Evolutionary conservation across 768 basidiomycete genomes (phyloP).

Genomic region (Boletus coccyginus): DNA sequence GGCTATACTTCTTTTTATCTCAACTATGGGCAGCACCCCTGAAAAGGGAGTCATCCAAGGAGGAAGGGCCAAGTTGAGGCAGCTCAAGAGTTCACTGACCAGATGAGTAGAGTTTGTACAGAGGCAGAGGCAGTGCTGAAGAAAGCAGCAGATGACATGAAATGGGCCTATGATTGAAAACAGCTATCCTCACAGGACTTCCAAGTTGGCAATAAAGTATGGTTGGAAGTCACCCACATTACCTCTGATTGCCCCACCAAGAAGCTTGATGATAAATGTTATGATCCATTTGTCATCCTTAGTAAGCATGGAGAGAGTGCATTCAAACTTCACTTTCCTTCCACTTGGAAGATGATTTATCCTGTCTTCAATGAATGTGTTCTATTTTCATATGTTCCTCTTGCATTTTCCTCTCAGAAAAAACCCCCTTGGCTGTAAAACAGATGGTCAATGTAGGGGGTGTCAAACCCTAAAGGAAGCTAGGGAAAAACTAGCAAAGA

Average conservation of each 20-base stretch:
- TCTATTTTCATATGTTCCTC: background rate
- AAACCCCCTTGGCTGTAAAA: too few species aligned
- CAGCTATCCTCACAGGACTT: background rate
- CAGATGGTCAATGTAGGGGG: too few species aligned
- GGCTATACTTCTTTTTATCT: conserved; percentile 21
- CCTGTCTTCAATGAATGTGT: conserved; percentile 5
- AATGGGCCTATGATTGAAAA: conserved; percentile 15
- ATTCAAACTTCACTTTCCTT: conserved; percentile 13
- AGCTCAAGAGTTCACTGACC: conserved; percentile 4
- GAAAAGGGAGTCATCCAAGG: conserved; percentile 1
- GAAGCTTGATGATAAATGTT: conserved; percentile 10
- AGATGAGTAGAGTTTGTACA: background rate
- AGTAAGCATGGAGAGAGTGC: conserved; percentile 19
- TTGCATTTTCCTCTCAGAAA: background rate
- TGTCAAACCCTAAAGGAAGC: too few species aligned
- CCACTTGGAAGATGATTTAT: conserved; percentile 24
- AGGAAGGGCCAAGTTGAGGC: conserved; percentile 2
- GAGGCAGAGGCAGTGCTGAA: conserved; percentile 7
- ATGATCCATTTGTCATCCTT: conserved; percentile 27
- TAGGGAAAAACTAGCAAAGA: too few species aligned
- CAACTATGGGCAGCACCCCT: conserved; percentile 16
- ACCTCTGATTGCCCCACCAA: conserved; percentile 20
- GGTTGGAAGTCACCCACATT: conserved; percentile 27
- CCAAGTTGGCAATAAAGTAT: conserved; percentile 23
- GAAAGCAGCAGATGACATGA: conserved; percentile 27